These are phyloP conservation scores for Amanita brunnescens DNA, from an alignment of 768 basidiomycete species.

Conservation along the genomic window DNA sequence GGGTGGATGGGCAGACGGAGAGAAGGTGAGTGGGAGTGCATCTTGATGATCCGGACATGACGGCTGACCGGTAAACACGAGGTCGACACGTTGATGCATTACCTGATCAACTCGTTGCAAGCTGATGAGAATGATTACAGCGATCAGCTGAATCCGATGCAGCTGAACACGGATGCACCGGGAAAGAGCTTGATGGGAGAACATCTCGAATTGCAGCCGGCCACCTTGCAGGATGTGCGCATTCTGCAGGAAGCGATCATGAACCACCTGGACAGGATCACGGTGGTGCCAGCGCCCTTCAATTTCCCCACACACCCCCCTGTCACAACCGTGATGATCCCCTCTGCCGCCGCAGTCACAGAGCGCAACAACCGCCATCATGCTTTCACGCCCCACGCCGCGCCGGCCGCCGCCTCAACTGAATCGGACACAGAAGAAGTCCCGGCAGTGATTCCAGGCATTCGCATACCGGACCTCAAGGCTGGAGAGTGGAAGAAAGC, in stretches of 20 bases:
- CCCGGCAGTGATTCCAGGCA: background rate
- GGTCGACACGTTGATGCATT: slow-evolving; percentile 27
- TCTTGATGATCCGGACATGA: too few species aligned
- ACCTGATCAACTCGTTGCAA: slow-evolving; percentile 25
- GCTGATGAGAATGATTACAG: slow-evolving; percentile 21
- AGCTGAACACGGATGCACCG: slow-evolving; percentile 7
- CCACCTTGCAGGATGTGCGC: slow-evolving; percentile 12
- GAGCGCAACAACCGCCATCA: too few species aligned
- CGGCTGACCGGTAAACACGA: too few species aligned
- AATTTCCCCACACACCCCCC: background rate
- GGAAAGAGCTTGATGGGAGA: slow-evolving; percentile 21
- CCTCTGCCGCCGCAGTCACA: too few species aligned
- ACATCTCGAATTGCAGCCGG: slow-evolving; percentile 9
- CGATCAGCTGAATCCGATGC: slow-evolving; percentile 20
- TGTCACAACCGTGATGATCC: background rate
- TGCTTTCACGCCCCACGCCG: too few species aligned
- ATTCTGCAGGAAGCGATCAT: background rate
- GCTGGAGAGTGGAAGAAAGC: background rate
- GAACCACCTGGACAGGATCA: background rate
- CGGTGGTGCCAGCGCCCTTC: too few species aligned
- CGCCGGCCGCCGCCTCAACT: background rate
- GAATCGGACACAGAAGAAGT: background rate
- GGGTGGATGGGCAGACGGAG: slow-evolving; percentile 33
- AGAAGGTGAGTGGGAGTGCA: slow-evolving; percentile 25
- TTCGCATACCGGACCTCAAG: background rate